phyloP scores from a whole-genome alignment of 2,329 filamentous ascomycete genomes.

The Sporothrix curviconia region DNA sequence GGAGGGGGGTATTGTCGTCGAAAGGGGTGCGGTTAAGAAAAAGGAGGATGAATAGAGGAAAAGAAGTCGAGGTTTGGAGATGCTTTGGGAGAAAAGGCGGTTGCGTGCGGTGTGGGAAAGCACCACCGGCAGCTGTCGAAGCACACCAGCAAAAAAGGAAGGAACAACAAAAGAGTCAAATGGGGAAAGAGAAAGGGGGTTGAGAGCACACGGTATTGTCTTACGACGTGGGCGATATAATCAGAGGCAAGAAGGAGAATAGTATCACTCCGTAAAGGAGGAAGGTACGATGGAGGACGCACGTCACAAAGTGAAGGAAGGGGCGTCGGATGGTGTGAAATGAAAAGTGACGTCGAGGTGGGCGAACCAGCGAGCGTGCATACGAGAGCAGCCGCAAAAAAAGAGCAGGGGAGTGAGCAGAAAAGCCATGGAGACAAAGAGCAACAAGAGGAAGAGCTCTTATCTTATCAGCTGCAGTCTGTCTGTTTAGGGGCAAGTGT shows the following conservation, averaged over 20 bases:
- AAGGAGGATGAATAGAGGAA: neutral
- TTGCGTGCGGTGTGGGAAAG: no score
- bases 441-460: constrained; percentile 15
- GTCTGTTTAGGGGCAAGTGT: neutral
- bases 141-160: neutral
- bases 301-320: neutral
- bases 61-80: neutral
- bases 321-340: constrained; percentile 2
- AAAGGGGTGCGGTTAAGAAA: neutral
- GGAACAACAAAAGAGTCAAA: neutral
- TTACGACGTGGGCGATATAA: neutral
- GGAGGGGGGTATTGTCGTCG: neutral
- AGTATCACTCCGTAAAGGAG: no score
- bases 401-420: neutral
- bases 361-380: neutral
- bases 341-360: constrained; percentile 12
- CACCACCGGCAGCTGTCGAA: no score
- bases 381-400: no score
- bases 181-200: neutral
- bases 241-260: constrained; percentile 15
- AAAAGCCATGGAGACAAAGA: no score
- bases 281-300: neutral
- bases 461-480: constrained; percentile 26
- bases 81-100: neutral
- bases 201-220: no score